Percentiles rank a stretch among this genome's conserved stretches.
Evolutionary conservation across 257 asterid genomes (phyloP).

Genomic region (Misopates orontium): DNA sequence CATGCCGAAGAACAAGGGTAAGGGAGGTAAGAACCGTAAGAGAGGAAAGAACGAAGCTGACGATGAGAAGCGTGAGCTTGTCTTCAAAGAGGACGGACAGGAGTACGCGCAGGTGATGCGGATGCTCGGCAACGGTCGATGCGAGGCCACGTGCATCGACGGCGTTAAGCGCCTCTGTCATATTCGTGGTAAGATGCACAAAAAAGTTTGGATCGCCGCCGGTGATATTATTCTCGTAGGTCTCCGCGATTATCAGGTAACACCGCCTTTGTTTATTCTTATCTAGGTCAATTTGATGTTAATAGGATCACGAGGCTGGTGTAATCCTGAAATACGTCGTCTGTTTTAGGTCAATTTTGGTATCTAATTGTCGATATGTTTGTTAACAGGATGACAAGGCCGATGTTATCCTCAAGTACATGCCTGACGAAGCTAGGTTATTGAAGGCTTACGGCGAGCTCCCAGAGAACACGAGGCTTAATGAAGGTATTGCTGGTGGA

Average conservation of each 20-base stretch:
- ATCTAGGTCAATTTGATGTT: too few species aligned
- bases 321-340: too few species aligned
- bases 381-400: constrained; percentile 77
- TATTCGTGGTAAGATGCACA: constrained; percentile 94
- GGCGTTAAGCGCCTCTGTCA: constrained; percentile 85
- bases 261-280: too few species aligned
- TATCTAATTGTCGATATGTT: neutral
- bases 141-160: constrained; percentile 86
- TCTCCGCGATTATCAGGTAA: constrained; percentile 91
- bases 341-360: too few species aligned
- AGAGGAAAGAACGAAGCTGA: constrained; percentile 97
- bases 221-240: constrained; percentile 92
- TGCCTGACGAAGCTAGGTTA: constrained; percentile 92
- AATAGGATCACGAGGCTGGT: too few species aligned
- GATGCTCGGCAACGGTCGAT: constrained; percentile 92
- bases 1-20: constrained; percentile 98
- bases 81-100: constrained; percentile 91
- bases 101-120: constrained; percentile 88
- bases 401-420: constrained; percentile 85
- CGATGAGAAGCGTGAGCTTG: constrained; percentile 91
- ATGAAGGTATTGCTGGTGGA: constrained; percentile 73
- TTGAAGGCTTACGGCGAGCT: constrained; percentile 89
- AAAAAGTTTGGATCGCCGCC: constrained; percentile 96
- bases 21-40: constrained; percentile 96
- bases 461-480: constrained; percentile 87